phyloP scores from a whole-genome alignment of 306 rosid species.

The Heteromeles arbutifolia region DNA sequence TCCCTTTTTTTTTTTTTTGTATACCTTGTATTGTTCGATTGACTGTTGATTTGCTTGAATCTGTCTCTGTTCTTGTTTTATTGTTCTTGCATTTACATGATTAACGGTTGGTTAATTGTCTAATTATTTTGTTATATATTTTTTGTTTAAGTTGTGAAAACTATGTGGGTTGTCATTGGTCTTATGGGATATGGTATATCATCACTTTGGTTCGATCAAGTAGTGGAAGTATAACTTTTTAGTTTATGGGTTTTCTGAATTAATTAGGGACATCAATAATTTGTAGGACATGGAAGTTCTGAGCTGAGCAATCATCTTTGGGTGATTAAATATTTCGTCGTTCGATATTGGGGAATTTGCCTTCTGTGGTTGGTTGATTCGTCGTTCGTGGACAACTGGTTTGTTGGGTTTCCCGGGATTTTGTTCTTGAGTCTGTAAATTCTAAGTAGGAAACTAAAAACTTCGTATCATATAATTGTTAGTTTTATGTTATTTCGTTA shows the following conservation, averaged over 20 bases:
- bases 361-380: background rate
- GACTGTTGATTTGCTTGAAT: no score
- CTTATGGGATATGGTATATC: background rate
- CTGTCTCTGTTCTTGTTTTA: no score
- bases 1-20: no score
- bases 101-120: background rate
- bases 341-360: background rate
- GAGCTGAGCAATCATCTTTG: background rate
- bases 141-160: background rate
- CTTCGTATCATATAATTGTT: background rate
- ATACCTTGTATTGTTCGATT: no score
- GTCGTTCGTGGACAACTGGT: background rate
- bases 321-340: background rate
- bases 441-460: background rate
- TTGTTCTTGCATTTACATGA: background rate
- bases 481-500: background rate
- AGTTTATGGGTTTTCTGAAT: background rate
- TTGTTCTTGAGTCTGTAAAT: background rate
- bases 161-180: background rate
- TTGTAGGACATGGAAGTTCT: background rate
- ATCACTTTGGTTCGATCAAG: background rate
- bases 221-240: background rate
- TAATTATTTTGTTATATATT: background rate
- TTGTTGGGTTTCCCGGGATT: background rate
- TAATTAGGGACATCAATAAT: background rate